Percentiles rank a stretch among this genome's conserved stretches.
phyloP scores from a whole-genome alignment of 805 yeast species.

The Saturnispora bothae region DNA sequence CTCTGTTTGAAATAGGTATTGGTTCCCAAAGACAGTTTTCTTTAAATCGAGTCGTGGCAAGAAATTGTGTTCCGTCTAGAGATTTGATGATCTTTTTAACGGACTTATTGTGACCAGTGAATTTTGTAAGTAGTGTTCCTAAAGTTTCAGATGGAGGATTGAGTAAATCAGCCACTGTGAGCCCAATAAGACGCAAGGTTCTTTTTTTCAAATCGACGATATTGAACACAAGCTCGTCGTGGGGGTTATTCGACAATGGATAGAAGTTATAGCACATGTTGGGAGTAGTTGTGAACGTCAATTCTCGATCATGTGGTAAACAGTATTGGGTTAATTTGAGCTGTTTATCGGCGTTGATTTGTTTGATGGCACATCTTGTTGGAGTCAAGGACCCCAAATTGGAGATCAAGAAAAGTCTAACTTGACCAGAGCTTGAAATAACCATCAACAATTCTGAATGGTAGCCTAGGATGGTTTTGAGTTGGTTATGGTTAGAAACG shows the following conservation, averaged over 20 bases:
- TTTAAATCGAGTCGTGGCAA: conserved; percentile 51
- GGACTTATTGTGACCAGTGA: conserved; percentile 83
- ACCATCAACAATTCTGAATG: conserved; percentile 32
- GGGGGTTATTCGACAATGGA: conserved; percentile 1
- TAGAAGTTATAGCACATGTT: conserved; percentile 5
- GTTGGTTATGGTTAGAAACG: conserved; percentile 13
- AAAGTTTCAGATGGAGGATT: conserved; percentile 12
- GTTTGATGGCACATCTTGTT: conserved; percentile 33
- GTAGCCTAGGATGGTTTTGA: conserved; percentile 20
- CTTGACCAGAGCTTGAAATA: conserved; percentile 32
- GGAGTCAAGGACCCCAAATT: conserved; percentile 41
- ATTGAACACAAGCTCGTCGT: conserved; percentile 4
- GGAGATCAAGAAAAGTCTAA: conserved; percentile 36
- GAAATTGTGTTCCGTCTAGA: conserved; percentile 47
- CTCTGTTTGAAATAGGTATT: conserved; percentile 18
- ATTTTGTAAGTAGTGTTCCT: conserved; percentile 38
- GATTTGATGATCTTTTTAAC: conserved; percentile 59
- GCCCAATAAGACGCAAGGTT: conserved; percentile 26
- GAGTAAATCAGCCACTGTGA: conserved; percentile 23
- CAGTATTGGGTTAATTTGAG: conserved; percentile 21
- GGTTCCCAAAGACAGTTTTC: conserved; percentile 57
- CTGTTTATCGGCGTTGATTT: conserved; percentile 21
- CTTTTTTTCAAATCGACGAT: conserved; percentile 27
- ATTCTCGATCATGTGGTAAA: conserved; percentile 21
- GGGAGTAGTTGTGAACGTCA: conserved; percentile 1